Evolutionary conservation across 2,329 filamentous ascomycete genomes (phyloP), one percentile per base, ranked within the genome.

Genomic region (Claviceps pazoutovae): DNA sequence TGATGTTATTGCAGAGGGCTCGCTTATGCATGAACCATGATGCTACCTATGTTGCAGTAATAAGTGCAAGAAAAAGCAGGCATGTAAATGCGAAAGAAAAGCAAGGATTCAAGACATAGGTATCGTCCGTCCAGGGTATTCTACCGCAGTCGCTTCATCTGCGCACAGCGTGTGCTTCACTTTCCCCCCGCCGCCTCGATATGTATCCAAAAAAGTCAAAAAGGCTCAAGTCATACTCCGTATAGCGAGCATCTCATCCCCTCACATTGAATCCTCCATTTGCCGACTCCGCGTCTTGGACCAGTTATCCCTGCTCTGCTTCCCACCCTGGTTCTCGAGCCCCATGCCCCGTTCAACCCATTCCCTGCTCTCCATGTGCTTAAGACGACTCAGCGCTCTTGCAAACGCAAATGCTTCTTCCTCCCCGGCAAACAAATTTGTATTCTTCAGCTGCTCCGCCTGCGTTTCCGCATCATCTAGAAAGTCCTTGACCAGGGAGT

Each of bases 381-480:
- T 84, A 55, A 98, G 70, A 52, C 93, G 74, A 51, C 84, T 90
- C 59, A 97, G 67, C 1, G 93, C 93, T 51, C 93, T 74, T 23
- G 89, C 89, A 72, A 98, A 98, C 0, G 93, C 93, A 71, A 98
- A 98, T 0, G 88, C 80, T 69, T 98, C 93, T 71, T 98, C 93
- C 53, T 96, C 93, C 42, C 93, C 93, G 1, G 84, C 86, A 66
- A 98, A 98, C 41, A 97, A 79, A 57, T 79, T 87, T 43, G 84
- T 88, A 58, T 83, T 83, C 71, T 95, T 95, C 60, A 98, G 74
- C 67, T 86, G 83, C 48, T 82, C 76, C 71, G 93, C 90, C 60
- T 85, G 90, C 70, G 89, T 79, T 41, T 88, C 88, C 46, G 96
- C 69, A 62, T 95, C 88, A 60, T 95, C 88, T 79, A 95, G 86